Evolutionary conservation across 176 grass and related monocot species (phyloP), one percentile per base, ranked within the genome.

Genomic region (Cocos nucifera): DNA sequence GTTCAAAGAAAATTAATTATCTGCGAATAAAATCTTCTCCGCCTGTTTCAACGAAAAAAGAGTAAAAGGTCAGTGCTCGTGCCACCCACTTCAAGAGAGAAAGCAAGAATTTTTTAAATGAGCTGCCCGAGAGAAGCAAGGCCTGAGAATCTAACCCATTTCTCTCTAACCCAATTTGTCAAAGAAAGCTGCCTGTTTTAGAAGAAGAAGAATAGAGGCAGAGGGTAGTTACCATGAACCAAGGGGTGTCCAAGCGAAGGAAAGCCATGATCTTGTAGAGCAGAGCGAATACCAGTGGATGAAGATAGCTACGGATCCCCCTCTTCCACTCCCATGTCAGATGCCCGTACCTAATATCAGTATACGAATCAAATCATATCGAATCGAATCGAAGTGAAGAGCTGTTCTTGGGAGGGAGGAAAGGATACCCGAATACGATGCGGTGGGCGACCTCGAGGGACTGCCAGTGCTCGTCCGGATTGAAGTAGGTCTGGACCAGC

Each of bases 381-480:
- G 7, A 44, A 44, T 44, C 9, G 7, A 14, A 44, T 44, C 9
- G 9, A 44, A 44, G 2, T 14, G 35, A 39, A 39, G 52, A 51
- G 58, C 9, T 19, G 22, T 17, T 12, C 35, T 44, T 12, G 10
- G 35, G 35, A 44, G 35, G 10, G 2, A 44, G 35, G 4, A 20
- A 30, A 48, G 4, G 17, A 77, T 82, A 97, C 87, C 92, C 84
- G 20, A 97, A 97, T 22, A 80, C 64, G 72, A 91, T 4, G 75
- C 76, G 84, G 69, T 97, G 92, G 51, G 92, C 83, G 58, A 97
- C 92, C 83, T 97, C 92, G n/a, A 91, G 83, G 26, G 80, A 79
- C 67, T 97, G 87, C 92, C 92, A 91, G 57, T 97, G 92, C 75
- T 97, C 92, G 58, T 88, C 83, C 21, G 87, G 92, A 53, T 97